Evolutionary conservation across 139 green algal species (phyloP), one percentile per base, ranked within the genome.

Genomic region (Asterochloris sp.): DNA sequence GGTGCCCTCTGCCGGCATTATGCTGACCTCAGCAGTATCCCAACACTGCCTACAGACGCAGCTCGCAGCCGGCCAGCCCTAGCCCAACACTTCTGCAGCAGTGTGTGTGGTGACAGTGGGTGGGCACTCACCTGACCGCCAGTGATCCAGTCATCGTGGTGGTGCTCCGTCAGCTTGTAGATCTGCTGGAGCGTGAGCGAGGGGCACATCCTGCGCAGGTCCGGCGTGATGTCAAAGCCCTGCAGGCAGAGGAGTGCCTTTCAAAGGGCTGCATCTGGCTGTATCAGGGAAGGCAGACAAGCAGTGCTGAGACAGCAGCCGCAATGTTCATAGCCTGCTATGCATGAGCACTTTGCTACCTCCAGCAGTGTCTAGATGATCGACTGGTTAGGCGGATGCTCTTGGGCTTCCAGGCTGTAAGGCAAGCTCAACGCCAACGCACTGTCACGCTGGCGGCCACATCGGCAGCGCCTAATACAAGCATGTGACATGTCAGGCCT

Each of bases 131-230:
- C 73, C 14, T 71, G 27, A n/a, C 77, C 64, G 68, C 78, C 83
- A 13, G 73, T 87, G 21, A 92, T 82, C 90, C 90, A 93, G 83
- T 93, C 90, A 80, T 93, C 90, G 83, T 93, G 90, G 69, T 92
- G 87, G 76, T 91, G 84, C 86, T 92, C 87, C 21, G 85, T 91
- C 28, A 93, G 81, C 68, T 83, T 81, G 81, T 91, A 86, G 23
- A 93, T 80, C 88, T 91, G 88, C 75, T 89, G 85, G 71, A 91
- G 83, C 14, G 83, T 87, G 17, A 93, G 88, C 26, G 79, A 69
- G 9, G 83, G 81, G 82, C 81, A 91, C 64, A 81, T 73, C 29
- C 83, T 62, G 10, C 54, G 28, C 77, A 93, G 82, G 81, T 88
- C 86, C 26, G 78, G 73, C 13, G 79, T 74, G 19, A 93, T 84